These are phyloP conservation scores for Macrocybe gigantea DNA, from an alignment of 768 basidiomycete genomes.

Conservation along the genomic window DNA sequence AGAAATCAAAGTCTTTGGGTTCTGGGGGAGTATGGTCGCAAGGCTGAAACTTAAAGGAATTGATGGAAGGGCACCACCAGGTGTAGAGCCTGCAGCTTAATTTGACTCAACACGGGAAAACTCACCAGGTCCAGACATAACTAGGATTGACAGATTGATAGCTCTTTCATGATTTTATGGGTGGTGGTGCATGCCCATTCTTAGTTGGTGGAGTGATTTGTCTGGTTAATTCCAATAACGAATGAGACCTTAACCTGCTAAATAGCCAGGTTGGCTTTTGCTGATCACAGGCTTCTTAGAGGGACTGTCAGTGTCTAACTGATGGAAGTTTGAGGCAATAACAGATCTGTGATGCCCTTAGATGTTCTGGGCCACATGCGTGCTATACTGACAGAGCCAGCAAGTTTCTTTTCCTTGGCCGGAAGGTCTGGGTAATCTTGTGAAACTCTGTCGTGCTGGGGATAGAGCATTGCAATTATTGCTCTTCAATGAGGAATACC, in stretches of 20 bases:
- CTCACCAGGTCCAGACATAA: conserved; percentile 69
- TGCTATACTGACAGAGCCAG: too few species aligned
- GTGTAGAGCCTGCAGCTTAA: conserved; percentile 70
- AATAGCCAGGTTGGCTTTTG: conserved; percentile 35
- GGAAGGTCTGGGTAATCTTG: too few species aligned
- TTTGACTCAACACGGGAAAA: conserved; percentile 73
- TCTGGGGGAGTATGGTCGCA: conserved; percentile 48
- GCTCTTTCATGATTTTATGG: conserved; percentile 72
- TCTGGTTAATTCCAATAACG: conserved; percentile 96
- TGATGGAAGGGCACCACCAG: conserved; percentile 82
- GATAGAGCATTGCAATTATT: too few species aligned
- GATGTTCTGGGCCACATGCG: too few species aligned
- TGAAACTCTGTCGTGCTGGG: too few species aligned
- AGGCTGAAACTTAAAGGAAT: conserved; percentile 78
- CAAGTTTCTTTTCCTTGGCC: too few species aligned
- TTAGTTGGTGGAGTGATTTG: conserved; percentile 93
- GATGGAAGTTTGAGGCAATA: too few species aligned
- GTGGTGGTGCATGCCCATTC: conserved; percentile 88
- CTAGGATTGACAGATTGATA: conserved; percentile 70
- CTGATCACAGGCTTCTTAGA: too few species aligned
- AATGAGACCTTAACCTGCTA: conserved; percentile 57
- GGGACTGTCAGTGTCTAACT: too few species aligned
- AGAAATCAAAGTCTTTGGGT: conserved; percentile 90
- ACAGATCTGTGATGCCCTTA: too few species aligned
- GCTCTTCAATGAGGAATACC: too few species aligned